Evolutionary conservation across 2,329 filamentous ascomycete genomes (phyloP).

Genomic region (Pseudogymnoascus sp.): DNA sequence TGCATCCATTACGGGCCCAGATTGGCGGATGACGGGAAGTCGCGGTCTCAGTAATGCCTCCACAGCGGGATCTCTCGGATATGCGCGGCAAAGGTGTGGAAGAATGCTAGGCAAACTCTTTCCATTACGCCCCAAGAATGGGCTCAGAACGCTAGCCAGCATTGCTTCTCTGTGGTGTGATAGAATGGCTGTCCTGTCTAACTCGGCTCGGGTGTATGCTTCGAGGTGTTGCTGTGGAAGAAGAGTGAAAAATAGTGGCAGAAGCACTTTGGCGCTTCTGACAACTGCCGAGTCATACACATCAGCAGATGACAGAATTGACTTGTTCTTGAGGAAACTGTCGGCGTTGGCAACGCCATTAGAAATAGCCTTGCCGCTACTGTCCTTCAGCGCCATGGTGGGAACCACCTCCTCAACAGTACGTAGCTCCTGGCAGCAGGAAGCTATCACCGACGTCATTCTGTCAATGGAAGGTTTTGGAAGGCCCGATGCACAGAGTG

Average conservation of each 20-base stretch:
- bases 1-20: constrained; percentile 22
- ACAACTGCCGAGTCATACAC: constrained; percentile 40
- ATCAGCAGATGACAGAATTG: constrained; percentile 19
- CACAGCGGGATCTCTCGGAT: constrained; percentile 53
- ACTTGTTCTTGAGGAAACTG: constrained; percentile 51
- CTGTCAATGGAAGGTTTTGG: constrained; percentile 57
- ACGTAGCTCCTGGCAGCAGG: constrained; percentile 69
- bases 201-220: constrained; percentile 61
- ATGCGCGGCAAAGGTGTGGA: constrained; percentile 65
- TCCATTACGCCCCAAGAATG: constrained; percentile 55
- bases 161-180: constrained; percentile 62
- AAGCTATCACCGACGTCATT: constrained; percentile 52
- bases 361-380: constrained; percentile 11
- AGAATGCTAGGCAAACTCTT: constrained; percentile 65
- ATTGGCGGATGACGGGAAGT: constrained; percentile 34
- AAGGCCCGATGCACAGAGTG: constrained; percentile 56
- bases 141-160: constrained; percentile 74
- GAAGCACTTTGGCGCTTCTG: constrained; percentile 50
- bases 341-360: constrained; percentile 56
- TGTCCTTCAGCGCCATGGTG: constrained; percentile 25
- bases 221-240: constrained; percentile 60
- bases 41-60: constrained; percentile 58
- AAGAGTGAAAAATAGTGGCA: constrained; percentile 53
- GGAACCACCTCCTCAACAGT: constrained; percentile 31
- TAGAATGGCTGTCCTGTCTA: constrained; percentile 76